A percentile compares a stretch with the other conserved stretches of the same genome.
Evolutionary conservation across 2,329 filamentous ascomycete genomes (phyloP).

Genomic region (Aspergillus clavatus): DNA sequence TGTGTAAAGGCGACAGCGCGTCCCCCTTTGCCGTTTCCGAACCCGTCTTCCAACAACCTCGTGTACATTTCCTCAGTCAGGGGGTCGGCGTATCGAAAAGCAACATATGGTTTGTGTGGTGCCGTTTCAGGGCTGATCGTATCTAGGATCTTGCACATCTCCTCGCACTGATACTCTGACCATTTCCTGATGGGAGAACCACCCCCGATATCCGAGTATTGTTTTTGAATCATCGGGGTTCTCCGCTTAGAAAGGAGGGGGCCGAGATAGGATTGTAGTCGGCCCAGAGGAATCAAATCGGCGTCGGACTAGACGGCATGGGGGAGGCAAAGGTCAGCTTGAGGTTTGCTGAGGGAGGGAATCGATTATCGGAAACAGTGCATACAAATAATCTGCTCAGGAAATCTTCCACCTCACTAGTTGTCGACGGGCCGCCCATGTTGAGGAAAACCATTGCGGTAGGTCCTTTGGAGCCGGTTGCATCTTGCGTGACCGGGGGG

Average conservation of each 20-base stretch:
- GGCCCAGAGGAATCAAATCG: slow-evolving; percentile 92
- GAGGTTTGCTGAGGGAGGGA: background rate
- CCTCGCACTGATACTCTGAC: slow-evolving; percentile 87
- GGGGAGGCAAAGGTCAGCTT: slow-evolving; percentile 5
- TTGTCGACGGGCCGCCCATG: slow-evolving; percentile 92
- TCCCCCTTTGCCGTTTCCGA: slow-evolving; percentile 83
- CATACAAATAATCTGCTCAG: slow-evolving; percentile 86
- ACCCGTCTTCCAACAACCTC: slow-evolving; percentile 77
- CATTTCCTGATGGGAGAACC: slow-evolving; percentile 98
- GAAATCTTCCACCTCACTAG: slow-evolving; percentile 82
- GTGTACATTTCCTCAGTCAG: slow-evolving; percentile 92
- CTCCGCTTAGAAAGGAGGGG: slow-evolving; percentile 78
- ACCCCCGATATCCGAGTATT: slow-evolving; percentile 91
- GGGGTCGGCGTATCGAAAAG: slow-evolving; percentile 90
- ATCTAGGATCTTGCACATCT: slow-evolving; percentile 98
- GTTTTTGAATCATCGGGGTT: slow-evolving; percentile 94
- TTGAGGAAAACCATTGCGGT: slow-evolving; percentile 99
- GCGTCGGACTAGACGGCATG: slow-evolving; percentile 64
- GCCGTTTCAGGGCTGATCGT: slow-evolving; percentile 85
- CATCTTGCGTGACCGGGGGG: slow-evolving; percentile 76
- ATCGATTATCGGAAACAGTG: slow-evolving; percentile 7
- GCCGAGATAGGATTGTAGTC: slow-evolving; percentile 83
- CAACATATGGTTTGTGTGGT: slow-evolving; percentile 94
- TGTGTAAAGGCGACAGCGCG: slow-evolving; percentile 95
- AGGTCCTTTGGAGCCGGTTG: slow-evolving; percentile 66